These are phyloP conservation scores for Boletus reticulatus DNA, from an alignment of 768 basidiomycete species.

Conservation along the genomic window DNA sequence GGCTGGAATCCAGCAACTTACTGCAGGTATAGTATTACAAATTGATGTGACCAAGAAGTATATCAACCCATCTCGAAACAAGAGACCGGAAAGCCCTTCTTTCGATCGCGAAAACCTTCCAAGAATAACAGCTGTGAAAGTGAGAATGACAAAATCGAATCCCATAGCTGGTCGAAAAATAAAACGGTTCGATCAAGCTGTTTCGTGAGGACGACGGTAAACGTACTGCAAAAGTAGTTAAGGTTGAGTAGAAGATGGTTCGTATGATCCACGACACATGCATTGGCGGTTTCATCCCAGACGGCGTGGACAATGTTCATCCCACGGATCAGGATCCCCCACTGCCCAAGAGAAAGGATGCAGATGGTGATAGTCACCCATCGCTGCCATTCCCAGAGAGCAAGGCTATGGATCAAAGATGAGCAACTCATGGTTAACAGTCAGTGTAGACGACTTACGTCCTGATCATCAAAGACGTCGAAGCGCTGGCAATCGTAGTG, in stretches of 20 bases:
- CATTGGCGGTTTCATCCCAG: constrained; percentile 41
- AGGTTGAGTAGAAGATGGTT: constrained; percentile 57
- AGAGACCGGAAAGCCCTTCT: constrained; percentile 58
- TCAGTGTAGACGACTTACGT: constrained; percentile 40
- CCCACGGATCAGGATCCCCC: constrained; percentile 64
- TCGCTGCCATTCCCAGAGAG: constrained; percentile 64
- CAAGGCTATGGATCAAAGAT: constrained; percentile 44
- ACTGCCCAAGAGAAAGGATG: constrained; percentile 58
- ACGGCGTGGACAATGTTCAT: constrained; percentile 62
- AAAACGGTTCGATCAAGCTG: background rate
- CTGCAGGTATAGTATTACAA: constrained; percentile 67
- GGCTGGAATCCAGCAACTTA: constrained; percentile 29
- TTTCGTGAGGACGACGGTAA: background rate
- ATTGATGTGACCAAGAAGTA: constrained; percentile 66
- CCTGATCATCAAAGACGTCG: constrained; percentile 65
- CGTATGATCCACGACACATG: constrained; percentile 53
- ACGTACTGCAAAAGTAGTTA: constrained; percentile 70
- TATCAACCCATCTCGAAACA: constrained; percentile 72
- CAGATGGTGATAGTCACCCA: constrained; percentile 50
- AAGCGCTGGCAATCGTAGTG: constrained; percentile 27
- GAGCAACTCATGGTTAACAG: constrained; percentile 17
- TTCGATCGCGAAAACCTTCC: constrained; percentile 45
- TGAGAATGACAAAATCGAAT: constrained; percentile 61
- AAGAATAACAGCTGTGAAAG: constrained; percentile 54
- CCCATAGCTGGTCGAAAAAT: constrained; percentile 51